Evolutionary conservation across 768 basidiomycete genomes (phyloP), one percentile per base, ranked within the genome.

Genomic region (Tricholoma bakamatsutake): DNA sequence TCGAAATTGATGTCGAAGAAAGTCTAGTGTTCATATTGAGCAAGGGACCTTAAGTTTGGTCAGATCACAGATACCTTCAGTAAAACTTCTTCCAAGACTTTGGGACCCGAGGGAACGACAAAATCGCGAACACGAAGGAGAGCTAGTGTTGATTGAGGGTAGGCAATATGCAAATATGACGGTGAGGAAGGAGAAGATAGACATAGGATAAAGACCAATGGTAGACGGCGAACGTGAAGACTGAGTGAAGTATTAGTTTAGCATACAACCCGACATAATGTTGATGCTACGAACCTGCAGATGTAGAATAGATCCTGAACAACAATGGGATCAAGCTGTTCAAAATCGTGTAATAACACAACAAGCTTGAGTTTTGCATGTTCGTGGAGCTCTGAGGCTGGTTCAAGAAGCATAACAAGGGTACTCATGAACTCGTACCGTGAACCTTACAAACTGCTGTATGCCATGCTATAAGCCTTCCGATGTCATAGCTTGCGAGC

Each of bases 221-320:
- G 87, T 2, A 90, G 69, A 13, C 66, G 66, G 3, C 80, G 68
- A 18, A 83, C 70, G 28, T 78, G 76, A 47, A 76, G 71, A 60
- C 88, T 91, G 28, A 18, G 33, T 91, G 28, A 18, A 28, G 13
- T 28, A 9, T 49, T 56, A 31, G n/a, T 50, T 57, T n/a, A 60
- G 30, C 24, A 51, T 13, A 27, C 24, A 5, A 8, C 17, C 43
- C 5, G 3, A 45, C 21, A 34, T 1, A 11, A 30, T 17, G 6
- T 40, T 37, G n/a, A n/a, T 11, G 30, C 11, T 24, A 48, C 65
- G 30, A 58, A 84, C 88, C 85, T 88, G 73, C 80, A 87, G 34
- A 90, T 83, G 52, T 85, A 78, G 40, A 90, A 80, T 15, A 90
- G 62, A 61, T 91, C 88, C 62, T 85, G 81, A 48, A 91, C 66